A percentile compares a stretch with the other conserved stretches of the same genome.
Evolutionary conservation across 2,329 filamentous ascomycete genomes (phyloP).

Genomic region (Rosellinia necatrix): DNA sequence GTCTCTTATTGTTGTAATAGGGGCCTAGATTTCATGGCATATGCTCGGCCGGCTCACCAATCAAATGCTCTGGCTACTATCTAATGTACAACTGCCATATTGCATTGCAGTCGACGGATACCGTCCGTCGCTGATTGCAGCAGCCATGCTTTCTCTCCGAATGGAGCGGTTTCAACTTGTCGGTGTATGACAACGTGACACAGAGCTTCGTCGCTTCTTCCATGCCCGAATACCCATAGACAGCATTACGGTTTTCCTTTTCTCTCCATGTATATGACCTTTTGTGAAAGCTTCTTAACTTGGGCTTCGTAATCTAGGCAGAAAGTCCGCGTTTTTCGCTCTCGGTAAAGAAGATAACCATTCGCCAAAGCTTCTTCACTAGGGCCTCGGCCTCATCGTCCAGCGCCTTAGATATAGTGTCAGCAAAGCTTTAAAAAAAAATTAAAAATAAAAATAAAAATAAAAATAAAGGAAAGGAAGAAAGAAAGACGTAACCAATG

Average conservation of each 20-base stretch:
- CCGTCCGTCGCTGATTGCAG: too few relatives aligned
- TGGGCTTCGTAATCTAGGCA: conserved; percentile 50
- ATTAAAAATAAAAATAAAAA: too few relatives aligned
- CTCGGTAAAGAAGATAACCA: conserved; percentile 98
- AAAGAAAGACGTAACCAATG: neutral
- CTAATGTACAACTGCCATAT: neutral
- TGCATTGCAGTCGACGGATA: neutral
- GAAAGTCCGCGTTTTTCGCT: conserved; percentile 88
- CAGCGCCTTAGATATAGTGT: conserved; percentile 63
- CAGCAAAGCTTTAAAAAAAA: too few relatives aligned
- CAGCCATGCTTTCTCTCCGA: too few relatives aligned
- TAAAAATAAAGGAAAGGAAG: too few relatives aligned
- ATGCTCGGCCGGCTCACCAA: neutral
- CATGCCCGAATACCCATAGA: neutral
- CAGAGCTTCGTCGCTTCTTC: too few relatives aligned
- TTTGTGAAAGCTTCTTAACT: too few relatives aligned
- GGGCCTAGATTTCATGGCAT: neutral
- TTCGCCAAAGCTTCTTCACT: conserved; percentile 96
- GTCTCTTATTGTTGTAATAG: neutral
- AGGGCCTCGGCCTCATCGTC: conserved; percentile 94
- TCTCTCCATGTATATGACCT: too few relatives aligned
- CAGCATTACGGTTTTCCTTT: conserved; percentile 13
- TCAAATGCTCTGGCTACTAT: neutral
- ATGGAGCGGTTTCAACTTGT: too few relatives aligned
- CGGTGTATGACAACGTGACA: too few relatives aligned